Base-by-base conservation (phyloP, 495 filamentous ascomycete genomes). In the Lasiosphaeria ovina region DNA sequence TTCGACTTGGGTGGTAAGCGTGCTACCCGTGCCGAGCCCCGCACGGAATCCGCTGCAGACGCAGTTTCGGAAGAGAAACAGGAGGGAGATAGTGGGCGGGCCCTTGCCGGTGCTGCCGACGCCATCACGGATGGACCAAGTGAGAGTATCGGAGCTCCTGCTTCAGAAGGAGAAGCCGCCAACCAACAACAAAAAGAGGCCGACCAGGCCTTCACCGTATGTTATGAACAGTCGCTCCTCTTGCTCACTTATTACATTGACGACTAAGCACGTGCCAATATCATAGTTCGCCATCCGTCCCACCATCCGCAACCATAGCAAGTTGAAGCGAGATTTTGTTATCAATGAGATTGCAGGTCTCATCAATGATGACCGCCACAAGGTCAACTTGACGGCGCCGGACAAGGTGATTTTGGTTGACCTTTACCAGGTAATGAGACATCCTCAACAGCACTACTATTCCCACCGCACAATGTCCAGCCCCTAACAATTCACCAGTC, bases 321-420 rank as follows among this genome's bases (percentile, higher is more conserved):
- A 81, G 11, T 81, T 97, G 60, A 89, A 83, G 62, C 79, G 94
- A 49, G 86, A 91, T 59, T 69, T 71, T 4, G 76, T 98, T 50
- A 98, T 99, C 71, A 85, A 89, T 63, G 84, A 83, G 42, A 81
- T 97, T 35, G 94, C 94, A 3, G 61, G 58, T 0, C 68, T 79
- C n/a, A 77, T 83, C 52, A 71, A 71, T 33, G 65, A 77, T 35
- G 78, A 80, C 36, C 75, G 80, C 36, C 95, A 98, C 69, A 88
- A 85, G 24, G 94, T 98, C 55, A 86, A 97, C 69, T 80, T 99
- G 24, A 88, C 78, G 35, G 81, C 84, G 33, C 92, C 91, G 35
- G 92, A 98, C 73, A 77, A 89, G 61, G 81, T 94, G 35, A 92
- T 99, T 64, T 74, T 97, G 40, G 87, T 98, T 36, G 90, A 96